Evolutionary conservation across 345 rosid species (phyloP), one percentile per base, ranked within the genome.

Genomic region (Durio zibethinus): DNA sequence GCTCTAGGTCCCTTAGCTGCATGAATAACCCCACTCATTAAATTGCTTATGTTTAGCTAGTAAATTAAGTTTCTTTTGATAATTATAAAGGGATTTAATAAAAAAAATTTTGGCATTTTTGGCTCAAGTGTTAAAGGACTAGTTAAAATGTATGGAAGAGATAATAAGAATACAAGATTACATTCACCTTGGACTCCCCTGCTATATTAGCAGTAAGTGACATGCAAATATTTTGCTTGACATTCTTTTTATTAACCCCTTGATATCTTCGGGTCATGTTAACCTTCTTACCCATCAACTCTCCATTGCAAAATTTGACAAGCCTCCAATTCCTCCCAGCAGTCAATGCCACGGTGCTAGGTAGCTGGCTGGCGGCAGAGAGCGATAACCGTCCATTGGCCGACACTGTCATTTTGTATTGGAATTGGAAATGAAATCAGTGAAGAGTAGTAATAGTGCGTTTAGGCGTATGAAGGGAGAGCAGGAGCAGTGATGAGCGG

Each of bases 281-380:
- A 48, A 93, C 80, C 83, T 89, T 89, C 78, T 69, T 87, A 67
- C 97, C 98, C 97, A 93, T 93, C 8, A 93, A 80, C 73, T 90
- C 94, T 56, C 92, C 95, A 76, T 87, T 88, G 47, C 87, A 79
- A 80, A 86, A 88, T 78, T 71, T 87, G 1, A 78, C 83, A 52
- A 82, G 78, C 78, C 84, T 81, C 73, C 80, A 78, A 72, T 73
- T 81, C 79, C 87, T 83, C 53, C 80, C 86, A 0, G 82, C 82
- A n/a, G n/a, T n/a, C 57, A 84, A 74, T 43, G 83, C 83, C 7
- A 72, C 36, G 40, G 80, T 15, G 74, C 87, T 75, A 1, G 74
- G 87, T 50, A 85, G 82, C 83, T 76, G 88, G 72, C 85, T 81
- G 0, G 91, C 82, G 0, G 86, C 85, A 9, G 90, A 85, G 81